phyloP scores from a whole-genome alignment of 371 early-diverging fungal genomes.

The Neoconidiobolus thromboides region DNA sequence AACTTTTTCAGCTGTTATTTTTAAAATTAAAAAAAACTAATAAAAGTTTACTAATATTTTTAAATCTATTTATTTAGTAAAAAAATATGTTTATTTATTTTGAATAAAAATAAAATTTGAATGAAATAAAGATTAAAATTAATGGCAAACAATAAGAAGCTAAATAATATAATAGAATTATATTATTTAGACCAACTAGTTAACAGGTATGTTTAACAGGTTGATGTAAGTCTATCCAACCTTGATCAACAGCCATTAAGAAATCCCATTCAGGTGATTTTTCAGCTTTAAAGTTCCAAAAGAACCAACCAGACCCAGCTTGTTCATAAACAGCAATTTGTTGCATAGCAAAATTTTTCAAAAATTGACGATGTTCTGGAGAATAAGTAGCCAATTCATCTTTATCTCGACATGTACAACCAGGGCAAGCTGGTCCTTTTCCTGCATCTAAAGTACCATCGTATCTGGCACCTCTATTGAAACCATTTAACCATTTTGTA shows the following conservation, averaged over 20 bases:
- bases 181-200: too few species aligned
- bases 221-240: neutral
- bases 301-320: constrained; percentile 43
- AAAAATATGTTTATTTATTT: too few species aligned
- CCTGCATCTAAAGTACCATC: constrained; percentile 30
- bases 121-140: too few species aligned
- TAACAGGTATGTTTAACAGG: too few species aligned
- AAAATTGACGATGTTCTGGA: constrained; percentile 14
- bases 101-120: too few species aligned
- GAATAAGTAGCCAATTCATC: neutral
- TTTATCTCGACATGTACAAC: constrained; percentile 22
- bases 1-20: too few species aligned
- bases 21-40: too few species aligned
- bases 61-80: too few species aligned
- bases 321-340: constrained; percentile 33
- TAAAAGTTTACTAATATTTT: too few species aligned
- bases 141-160: too few species aligned
- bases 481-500: constrained; percentile 22
- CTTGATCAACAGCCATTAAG: constrained; percentile 21
- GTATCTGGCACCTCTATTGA: constrained; percentile 35
- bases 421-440: constrained; percentile 7
- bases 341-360: constrained; percentile 19
- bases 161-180: too few species aligned
- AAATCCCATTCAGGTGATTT: constrained; percentile 52
- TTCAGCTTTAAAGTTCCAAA: constrained; percentile 66